Base-by-base conservation (phyloP, 179 eudicot species). In the Silene vulgaris region DNA sequence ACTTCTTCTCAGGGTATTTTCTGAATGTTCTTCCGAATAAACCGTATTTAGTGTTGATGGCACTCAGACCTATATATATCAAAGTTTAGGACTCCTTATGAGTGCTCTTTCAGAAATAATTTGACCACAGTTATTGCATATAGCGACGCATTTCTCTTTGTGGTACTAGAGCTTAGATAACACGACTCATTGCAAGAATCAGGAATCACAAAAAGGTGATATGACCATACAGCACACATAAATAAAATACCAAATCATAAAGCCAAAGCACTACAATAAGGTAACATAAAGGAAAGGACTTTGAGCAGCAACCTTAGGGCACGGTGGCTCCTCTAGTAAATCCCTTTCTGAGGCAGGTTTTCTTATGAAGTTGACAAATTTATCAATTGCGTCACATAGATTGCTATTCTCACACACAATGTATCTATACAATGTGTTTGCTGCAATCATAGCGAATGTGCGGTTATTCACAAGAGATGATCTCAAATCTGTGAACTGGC, bases 401-500 rank as follows among this genome's bases (percentile, higher is more conserved):
- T 35, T 63, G 52, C 56, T 70, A 73, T 85, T 88, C 69, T 95
- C 89, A 74, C 83, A 87, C 32, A 95, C 29, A 71, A 95, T 80
- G 77, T 74, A 85, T 66, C 86, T 82, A 59, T 95, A 82, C 79
- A 95, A 86, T 23, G 88, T 83, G 72, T 76, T 73, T 65, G 88
- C 87, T 28, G 99, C 93, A 69, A 93, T 85, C 76, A 59, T 83
- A 76, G 97, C 97, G 79, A 95, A 95, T 20, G 91, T 82, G 71
- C 29, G 78, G 81, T 95, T 95, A 82, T 88, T 90, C 71, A 95
- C 99, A 14, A 79, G 84, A 2, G 78, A 82, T 48, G 99, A 92
- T 87, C 99, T 90, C 86, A 95, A 82, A 87, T 95, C 99, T 17
- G 99, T 92, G 82, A 95, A 79, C 65, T 95, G 99, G 70, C 99